These are phyloP conservation scores for Clausena lansium DNA, from an alignment of 345 rosid species.

Conservation along the genomic window DNA sequence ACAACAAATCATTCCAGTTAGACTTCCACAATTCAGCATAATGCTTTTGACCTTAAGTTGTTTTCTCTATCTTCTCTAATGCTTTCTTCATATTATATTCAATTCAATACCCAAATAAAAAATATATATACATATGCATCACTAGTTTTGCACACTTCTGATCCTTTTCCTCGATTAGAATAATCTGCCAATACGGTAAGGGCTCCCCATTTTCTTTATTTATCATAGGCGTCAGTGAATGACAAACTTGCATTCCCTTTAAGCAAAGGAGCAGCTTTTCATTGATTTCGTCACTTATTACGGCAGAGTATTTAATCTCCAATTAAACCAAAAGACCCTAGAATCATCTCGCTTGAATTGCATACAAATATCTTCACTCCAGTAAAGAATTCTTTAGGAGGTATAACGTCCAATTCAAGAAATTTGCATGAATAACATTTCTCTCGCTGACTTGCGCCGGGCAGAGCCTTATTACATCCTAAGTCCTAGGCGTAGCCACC, in stretches of 20 bases:
- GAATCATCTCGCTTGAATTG: neutral
- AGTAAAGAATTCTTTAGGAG: neutral
- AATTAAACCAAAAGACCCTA: neutral
- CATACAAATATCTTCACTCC: neutral
- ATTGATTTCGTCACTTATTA: neutral
- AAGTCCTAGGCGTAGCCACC: neutral
- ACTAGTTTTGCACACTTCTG: neutral
- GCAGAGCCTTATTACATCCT: neutral
- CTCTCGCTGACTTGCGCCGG: neutral
- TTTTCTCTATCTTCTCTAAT: neutral
- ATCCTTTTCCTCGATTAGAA: neutral
- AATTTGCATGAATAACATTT: neutral
- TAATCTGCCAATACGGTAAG: neutral
- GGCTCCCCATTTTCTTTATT: neutral
- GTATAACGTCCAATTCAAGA: neutral
- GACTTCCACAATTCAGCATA: neutral
- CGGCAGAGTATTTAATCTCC: neutral
- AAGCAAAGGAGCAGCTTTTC: neutral
- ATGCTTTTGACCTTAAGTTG: neutral
- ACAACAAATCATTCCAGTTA: neutral
- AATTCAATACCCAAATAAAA: neutral
- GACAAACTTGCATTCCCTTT: neutral
- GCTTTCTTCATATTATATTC: neutral
- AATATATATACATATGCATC: too few species aligned
- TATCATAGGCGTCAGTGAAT: neutral